Conservation (phyloP, 1,284 basidiomycete species). For the Cutaneotrichosporon sp. region DNA sequence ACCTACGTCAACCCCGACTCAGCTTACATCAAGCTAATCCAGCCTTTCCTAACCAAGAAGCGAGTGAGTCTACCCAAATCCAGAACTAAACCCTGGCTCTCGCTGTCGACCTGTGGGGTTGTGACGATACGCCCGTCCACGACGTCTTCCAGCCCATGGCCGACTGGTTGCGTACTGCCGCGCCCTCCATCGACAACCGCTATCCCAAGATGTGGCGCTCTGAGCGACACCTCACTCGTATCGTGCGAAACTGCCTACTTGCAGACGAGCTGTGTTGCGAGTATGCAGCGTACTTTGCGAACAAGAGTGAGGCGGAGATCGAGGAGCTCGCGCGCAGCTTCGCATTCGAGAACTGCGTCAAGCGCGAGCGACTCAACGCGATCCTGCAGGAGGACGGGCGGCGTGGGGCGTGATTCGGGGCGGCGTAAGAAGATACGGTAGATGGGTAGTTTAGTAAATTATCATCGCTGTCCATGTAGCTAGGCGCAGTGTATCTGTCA, state of each 20-base stretch:
- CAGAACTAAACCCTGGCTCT: conserved; percentile 53
- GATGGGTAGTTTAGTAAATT: too few species aligned
- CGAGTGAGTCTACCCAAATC: conserved; percentile 22
- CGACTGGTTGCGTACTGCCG: conserved; percentile 57
- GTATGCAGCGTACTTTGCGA: conserved; percentile 65
- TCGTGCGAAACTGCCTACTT: conserved; percentile 64
- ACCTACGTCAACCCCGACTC: conserved; percentile 65
- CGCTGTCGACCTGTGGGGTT: conserved; percentile 67
- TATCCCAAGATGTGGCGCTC: conserved; percentile 48
- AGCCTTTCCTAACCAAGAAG: conserved; percentile 64
- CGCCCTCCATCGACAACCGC: conserved; percentile 41
- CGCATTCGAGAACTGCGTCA: conserved; percentile 61
- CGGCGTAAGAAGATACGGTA: neutral
- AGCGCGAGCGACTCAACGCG: conserved; percentile 48
- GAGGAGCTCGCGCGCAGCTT: conserved; percentile 65
- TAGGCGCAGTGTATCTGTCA: too few species aligned
- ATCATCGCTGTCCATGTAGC: too few species aligned
- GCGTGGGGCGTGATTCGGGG: neutral
- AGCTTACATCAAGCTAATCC: conserved; percentile 66
- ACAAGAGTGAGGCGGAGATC: conserved; percentile 60
- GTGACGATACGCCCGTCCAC: conserved; percentile 53
- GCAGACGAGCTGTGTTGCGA: conserved; percentile 64
- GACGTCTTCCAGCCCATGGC: conserved; percentile 63
- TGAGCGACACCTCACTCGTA: conserved; percentile 54
- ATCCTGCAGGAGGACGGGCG: conserved; percentile 44